Evolutionary conservation across 2,329 filamentous ascomycete genomes (phyloP).

Genomic region (Aspergillus sp.): DNA sequence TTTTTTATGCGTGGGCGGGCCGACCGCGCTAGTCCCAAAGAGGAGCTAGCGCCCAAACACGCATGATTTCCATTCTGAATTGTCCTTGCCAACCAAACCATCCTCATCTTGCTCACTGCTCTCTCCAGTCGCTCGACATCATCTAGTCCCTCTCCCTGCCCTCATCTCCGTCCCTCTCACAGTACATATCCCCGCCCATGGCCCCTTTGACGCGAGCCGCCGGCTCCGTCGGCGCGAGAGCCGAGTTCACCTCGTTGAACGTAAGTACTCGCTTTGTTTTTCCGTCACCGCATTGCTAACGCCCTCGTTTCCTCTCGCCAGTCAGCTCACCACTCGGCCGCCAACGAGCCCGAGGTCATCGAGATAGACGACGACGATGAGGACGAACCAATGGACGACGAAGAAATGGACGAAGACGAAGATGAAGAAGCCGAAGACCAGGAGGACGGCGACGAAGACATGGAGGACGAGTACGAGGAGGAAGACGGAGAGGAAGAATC

Average conservation of each 20-base stretch:
- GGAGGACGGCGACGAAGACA: slow-evolving; percentile 27
- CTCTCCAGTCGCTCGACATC: neutral
- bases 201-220: slow-evolving; percentile 38
- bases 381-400: slow-evolving; percentile 26
- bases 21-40: slow-evolving; percentile 28
- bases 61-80: slow-evolving; percentile 15
- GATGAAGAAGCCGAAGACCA: slow-evolving; percentile 29
- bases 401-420: slow-evolving; percentile 27
- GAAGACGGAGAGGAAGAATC: slow-evolving; percentile 29
- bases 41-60: slow-evolving; percentile 30
- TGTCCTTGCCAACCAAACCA: neutral
- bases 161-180: neutral
- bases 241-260: slow-evolving; percentile 23
- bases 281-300: neutral
- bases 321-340: slow-evolving; percentile 16
- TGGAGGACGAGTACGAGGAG: slow-evolving; percentile 26
- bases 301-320: slow-evolving; percentile 12
- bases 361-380: slow-evolving; percentile 39
- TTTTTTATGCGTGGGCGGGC: slow-evolving; percentile 24
- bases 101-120: neutral
- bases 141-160: neutral
- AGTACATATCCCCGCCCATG: slow-evolving; percentile 24
- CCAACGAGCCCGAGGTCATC: slow-evolving; percentile 35
- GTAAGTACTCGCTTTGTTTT: slow-evolving; percentile 19
- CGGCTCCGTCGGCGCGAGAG: slow-evolving; percentile 19